Percentiles rank a stretch among this genome's conserved stretches.
Evolutionary conservation across 2,329 filamentous ascomycete genomes (phyloP).

Genomic region (Emericellopsis cladophorae): DNA sequence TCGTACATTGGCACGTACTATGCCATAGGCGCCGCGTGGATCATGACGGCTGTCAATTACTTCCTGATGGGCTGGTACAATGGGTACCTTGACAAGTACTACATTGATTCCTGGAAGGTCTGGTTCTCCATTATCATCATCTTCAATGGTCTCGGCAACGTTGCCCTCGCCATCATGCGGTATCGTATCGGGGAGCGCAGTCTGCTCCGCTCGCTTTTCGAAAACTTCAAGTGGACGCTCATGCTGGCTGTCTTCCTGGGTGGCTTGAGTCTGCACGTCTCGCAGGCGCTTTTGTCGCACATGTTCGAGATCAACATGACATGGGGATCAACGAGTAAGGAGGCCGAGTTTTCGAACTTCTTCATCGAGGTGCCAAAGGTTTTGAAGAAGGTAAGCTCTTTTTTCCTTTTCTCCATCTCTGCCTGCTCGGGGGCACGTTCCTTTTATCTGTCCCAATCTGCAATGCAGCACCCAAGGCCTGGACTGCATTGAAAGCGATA

Average conservation of each 20-base stretch:
- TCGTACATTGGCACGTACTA: constrained; percentile 75
- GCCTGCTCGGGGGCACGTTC: too few species aligned
- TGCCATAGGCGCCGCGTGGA: constrained; percentile 64
- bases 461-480: neutral
- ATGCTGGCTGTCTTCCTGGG: constrained; percentile 72
- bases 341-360: constrained; percentile 70
- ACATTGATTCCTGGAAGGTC: constrained; percentile 65
- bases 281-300: constrained; percentile 66
- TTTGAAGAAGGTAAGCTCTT: constrained; percentile 55
- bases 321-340: constrained; percentile 77
- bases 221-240: constrained; percentile 64
- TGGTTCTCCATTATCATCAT: constrained; percentile 73
- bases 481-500: neutral
- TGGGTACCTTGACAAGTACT: constrained; percentile 68
- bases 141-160: constrained; percentile 63
- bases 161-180: constrained; percentile 59
- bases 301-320: constrained; percentile 80
- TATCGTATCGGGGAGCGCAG: constrained; percentile 55
- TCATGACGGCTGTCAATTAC: constrained; percentile 62
- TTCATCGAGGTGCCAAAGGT: constrained; percentile 76
- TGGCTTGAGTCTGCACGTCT: constrained; percentile 69
- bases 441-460: too few species aligned
- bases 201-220: constrained; percentile 42
- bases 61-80: constrained; percentile 68
- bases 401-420: constrained; percentile 6